These are phyloP conservation scores for Suhomyces chickasaworum DNA, from an alignment of 1,139 yeast species.

Conservation along the genomic window DNA sequence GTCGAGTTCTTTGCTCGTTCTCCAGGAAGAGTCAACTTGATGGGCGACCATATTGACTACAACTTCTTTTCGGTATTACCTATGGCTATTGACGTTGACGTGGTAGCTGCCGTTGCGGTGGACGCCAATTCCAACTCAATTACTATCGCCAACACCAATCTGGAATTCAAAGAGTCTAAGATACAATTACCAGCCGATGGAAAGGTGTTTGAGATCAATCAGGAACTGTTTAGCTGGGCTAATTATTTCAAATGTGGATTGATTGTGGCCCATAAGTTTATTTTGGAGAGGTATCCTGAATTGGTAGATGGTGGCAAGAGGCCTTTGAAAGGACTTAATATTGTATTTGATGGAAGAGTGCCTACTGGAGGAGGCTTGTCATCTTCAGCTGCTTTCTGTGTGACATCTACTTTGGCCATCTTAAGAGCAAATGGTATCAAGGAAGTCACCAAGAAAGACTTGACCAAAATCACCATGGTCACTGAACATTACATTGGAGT, in stretches of 20 bases:
- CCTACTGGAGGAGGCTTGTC: conserved; percentile 77
- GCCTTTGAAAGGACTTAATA: conserved; percentile 49
- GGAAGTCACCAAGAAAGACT: conserved; percentile 49
- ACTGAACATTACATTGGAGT: conserved; percentile 76
- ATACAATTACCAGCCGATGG: conserved; percentile 48
- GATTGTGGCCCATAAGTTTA: conserved; percentile 58
- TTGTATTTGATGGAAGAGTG: conserved; percentile 64
- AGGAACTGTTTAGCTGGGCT: conserved; percentile 57
- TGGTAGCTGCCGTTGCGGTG: conserved; percentile 54
- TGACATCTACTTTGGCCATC: conserved; percentile 62
- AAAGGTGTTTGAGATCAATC: conserved; percentile 48
- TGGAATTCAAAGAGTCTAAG: conserved; percentile 27
- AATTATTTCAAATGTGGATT: conserved; percentile 71
- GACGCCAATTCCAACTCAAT: conserved; percentile 32
- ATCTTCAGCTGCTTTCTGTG: conserved; percentile 74
- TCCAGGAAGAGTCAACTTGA: conserved; percentile 75
- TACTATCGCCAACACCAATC: conserved; percentile 46
- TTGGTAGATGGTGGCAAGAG: conserved; percentile 19
- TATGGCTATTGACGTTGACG: conserved; percentile 72
- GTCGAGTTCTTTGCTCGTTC: conserved; percentile 58
- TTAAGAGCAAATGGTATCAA: conserved; percentile 55
- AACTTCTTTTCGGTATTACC: conserved; percentile 69
- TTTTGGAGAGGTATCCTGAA: conserved; percentile 37
- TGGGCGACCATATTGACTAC: conserved; percentile 78
- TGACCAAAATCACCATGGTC: conserved; percentile 63